A percentile compares a stretch with the other conserved stretches of the same genome.
Evolutionary conservation across 2,329 filamentous ascomycete genomes (phyloP).

Genomic region (Fusarium sp.): DNA sequence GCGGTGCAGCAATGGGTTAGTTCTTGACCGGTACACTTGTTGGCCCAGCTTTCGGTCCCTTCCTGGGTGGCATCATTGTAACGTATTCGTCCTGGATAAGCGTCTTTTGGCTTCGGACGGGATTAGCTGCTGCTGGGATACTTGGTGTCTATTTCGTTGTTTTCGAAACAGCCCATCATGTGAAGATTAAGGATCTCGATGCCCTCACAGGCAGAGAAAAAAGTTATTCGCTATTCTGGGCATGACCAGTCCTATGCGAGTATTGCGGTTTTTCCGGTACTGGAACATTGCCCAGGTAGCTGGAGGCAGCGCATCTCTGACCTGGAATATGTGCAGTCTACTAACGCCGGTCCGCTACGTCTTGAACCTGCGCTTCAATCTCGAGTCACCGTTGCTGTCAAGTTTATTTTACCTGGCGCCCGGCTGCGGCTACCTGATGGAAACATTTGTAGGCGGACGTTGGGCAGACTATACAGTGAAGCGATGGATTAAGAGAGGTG

Average conservation of each 20-base stretch:
- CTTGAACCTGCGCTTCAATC: conserved; percentile 76
- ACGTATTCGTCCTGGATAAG: conserved; percentile 77
- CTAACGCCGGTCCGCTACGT: conserved; percentile 75
- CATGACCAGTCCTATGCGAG: conserved; percentile 73
- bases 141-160: conserved; percentile 71
- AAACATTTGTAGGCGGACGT: conserved; percentile 76
- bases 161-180: conserved; percentile 76
- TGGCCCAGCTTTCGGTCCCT: conserved; percentile 74
- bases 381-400: conserved; percentile 71
- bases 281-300: conserved; percentile 71
- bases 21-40: conserved; percentile 76
- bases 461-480: conserved; percentile 74
- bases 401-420: conserved; percentile 80
- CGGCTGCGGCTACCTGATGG: conserved; percentile 73
- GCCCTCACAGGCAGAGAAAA: conserved; percentile 62
- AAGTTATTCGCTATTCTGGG: conserved; percentile 62
- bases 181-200: conserved; percentile 67
- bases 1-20: conserved; percentile 78
- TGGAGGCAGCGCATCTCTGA: conserved; percentile 67
- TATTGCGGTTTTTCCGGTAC: conserved; percentile 71
- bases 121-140: conserved; percentile 67
- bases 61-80: conserved; percentile 79
- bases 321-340: conserved; percentile 76
- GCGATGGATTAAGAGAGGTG: conserved; percentile 67
- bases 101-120: conserved; percentile 82